Percentiles rank a stretch among this genome's conserved stretches.
Conservation (phyloP, 2,329 filamentous ascomycete genomes). For the Aureobasidium sp. region DNA sequence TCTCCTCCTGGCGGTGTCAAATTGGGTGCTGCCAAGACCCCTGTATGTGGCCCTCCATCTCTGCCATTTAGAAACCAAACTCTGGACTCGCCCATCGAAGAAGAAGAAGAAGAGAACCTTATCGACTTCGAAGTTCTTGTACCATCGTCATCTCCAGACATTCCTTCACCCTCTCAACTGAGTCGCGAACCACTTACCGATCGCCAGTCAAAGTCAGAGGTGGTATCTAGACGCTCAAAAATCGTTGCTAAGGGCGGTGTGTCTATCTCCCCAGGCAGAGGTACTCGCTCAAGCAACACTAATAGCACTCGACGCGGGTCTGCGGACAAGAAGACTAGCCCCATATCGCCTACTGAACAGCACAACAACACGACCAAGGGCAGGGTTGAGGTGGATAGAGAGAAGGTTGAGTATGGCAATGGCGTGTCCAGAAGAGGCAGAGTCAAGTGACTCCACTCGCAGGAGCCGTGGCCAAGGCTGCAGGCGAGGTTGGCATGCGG, state of each 20-base stretch:
- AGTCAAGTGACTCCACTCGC: background rate
- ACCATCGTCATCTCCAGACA: constrained; percentile 10
- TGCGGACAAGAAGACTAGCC: background rate
- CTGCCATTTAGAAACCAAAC: constrained; percentile 11
- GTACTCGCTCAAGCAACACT: background rate
- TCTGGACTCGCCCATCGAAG: constrained; percentile 16
- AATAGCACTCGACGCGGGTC: background rate
- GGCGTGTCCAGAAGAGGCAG: background rate
- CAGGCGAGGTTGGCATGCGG: background rate
- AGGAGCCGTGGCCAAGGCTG: background rate
- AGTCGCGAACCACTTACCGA: background rate
- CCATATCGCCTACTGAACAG: background rate
- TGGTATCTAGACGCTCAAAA: background rate
- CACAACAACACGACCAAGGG: background rate
- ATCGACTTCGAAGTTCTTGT: constrained; percentile 22
- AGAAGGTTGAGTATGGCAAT: background rate
- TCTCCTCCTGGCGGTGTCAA: background rate
- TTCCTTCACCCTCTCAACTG: background rate
- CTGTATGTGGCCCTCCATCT: background rate
- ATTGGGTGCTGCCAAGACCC: constrained; percentile 6
- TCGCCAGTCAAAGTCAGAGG: background rate
- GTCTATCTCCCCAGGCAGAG: background rate
- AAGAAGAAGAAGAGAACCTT: constrained; percentile 18
- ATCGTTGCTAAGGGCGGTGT: background rate
- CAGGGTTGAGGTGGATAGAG: background rate